Conservation (phyloP, 495 filamentous ascomycete species). For the Penicillium salamii region DNA sequence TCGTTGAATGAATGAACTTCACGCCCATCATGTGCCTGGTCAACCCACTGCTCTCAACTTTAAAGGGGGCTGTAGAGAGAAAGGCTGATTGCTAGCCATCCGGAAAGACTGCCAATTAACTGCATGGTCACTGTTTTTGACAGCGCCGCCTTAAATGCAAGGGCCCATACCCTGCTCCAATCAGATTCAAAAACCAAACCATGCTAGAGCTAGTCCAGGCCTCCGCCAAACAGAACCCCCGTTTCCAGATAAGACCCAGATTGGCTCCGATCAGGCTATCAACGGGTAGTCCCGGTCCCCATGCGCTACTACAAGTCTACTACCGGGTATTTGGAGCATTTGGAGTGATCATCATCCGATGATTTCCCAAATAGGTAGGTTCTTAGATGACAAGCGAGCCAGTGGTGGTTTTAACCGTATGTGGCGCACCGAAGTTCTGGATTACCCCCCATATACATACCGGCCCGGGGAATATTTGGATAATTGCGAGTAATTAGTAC, state of each 20-base stretch:
- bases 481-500: neutral
- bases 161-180: neutral
- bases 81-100: neutral
- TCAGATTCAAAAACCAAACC: neutral
- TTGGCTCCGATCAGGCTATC: constrained; percentile 3
- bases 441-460: neutral
- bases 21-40: neutral
- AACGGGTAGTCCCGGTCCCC: constrained; percentile 8
- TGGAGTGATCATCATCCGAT: neutral
- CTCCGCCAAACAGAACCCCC: neutral
- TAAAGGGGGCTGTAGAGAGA: neutral
- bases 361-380: too few relatives aligned
- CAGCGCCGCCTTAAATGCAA: too few relatives aligned
- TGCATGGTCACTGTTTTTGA: too few relatives aligned
- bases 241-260: neutral
- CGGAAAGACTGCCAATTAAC: neutral
- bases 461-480: neutral
- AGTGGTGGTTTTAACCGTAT: too few relatives aligned
- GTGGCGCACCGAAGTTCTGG: neutral
- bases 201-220: neutral
- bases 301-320: constrained; percentile 5
- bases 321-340: neutral
- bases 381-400: too few relatives aligned
- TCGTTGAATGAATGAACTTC: constrained; percentile 17
- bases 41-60: neutral